phyloP scores from a whole-genome alignment of 2,329 filamentous ascomycete species.

The Aspergillus tubingensis region DNA sequence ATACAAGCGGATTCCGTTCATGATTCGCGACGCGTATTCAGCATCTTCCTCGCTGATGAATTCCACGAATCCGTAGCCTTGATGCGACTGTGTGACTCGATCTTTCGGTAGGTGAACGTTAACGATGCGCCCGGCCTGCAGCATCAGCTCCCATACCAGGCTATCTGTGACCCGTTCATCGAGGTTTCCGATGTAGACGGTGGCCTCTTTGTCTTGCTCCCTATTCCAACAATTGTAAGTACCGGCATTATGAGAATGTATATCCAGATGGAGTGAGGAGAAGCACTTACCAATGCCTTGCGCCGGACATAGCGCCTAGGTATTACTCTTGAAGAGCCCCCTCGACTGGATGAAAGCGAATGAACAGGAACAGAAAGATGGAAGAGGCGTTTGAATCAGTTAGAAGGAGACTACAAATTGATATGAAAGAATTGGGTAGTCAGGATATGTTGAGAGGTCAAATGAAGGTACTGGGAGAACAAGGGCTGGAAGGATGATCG shows the following conservation, averaged over 20 bases:
- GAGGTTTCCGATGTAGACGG: constrained; percentile 96
- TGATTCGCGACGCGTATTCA: constrained; percentile 93
- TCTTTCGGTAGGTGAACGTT: constrained; percentile 99
- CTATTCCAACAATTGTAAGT: constrained; percentile 47
- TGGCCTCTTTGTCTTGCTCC: constrained; percentile 98
- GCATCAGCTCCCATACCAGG: constrained; percentile 95
- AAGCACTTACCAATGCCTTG: constrained; percentile 69
- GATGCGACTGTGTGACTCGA: constrained; percentile 92
- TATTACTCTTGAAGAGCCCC: constrained; percentile 2
- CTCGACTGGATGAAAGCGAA: not conserved
- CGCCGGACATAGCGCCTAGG: constrained; percentile 61
- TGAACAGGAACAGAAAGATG: not conserved
- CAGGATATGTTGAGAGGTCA: not conserved
- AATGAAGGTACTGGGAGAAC: not conserved
- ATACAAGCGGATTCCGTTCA: constrained; percentile 92
- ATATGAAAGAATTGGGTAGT: not conserved
- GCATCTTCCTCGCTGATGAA: constrained; percentile 94
- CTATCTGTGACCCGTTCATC: constrained; percentile 92
- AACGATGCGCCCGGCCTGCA: constrained; percentile 94
- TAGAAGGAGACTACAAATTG: not conserved
- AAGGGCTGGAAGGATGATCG: not conserved
- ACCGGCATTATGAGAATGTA: not conserved
- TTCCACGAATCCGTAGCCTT: constrained; percentile 98
- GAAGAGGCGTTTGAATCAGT: not conserved
- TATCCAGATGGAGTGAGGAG: not conserved